Base-by-base conservation (phyloP, 352 stramenopile genomes). In the Phytophthora gonapodyides region DNA sequence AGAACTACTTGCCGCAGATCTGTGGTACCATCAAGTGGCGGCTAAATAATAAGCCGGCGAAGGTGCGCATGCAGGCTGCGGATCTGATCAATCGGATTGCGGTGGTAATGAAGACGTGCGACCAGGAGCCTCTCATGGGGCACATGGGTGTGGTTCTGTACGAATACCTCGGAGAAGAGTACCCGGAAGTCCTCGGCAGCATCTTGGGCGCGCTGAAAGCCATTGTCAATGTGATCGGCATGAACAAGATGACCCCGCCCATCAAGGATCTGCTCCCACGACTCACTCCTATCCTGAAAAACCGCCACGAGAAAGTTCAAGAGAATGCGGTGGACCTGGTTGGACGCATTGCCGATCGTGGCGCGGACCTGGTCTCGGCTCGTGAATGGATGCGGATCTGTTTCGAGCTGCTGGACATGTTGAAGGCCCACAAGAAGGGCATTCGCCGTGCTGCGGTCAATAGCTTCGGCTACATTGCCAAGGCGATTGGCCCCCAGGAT, bases 371-470 rank as follows among this genome's bases (percentile, higher is more conserved):
- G 60, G 97, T 99, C n/a, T 97, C 90, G n/a, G 82, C 89, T 48
- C 96, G 97, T 31, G 97, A 99, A 85, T 99, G 97, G 97, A 99
- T 99, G 97, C 90, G 98, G 11, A 99, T 99, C 54, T 99, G 97
- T 78, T 99, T 99, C 64, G 97, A 99, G 73, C 80, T 99, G 33
- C 81, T 99, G 33, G 97, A 99, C 58, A 98, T 99, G 88, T 83
- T 99, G 1, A 99, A 99, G 72, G 97, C 98, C 0, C 96, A 99
- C 79, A 99, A 99, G 76, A 99, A 99, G 78, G 93, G 94, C 10
- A 99, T 99, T 67, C 93, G 96, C 7, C 89, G 97, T 59, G 97
- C 97, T 24, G 93, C 97, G 13, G 97, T 99, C 5, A 99, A 99
- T 81, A 99, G 97, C 19, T 99, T 99, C 71, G 98, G 98, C 8